Base-by-base conservation (phyloP, 2,329 filamentous ascomycete species). In the Penicillium hordei region DNA sequence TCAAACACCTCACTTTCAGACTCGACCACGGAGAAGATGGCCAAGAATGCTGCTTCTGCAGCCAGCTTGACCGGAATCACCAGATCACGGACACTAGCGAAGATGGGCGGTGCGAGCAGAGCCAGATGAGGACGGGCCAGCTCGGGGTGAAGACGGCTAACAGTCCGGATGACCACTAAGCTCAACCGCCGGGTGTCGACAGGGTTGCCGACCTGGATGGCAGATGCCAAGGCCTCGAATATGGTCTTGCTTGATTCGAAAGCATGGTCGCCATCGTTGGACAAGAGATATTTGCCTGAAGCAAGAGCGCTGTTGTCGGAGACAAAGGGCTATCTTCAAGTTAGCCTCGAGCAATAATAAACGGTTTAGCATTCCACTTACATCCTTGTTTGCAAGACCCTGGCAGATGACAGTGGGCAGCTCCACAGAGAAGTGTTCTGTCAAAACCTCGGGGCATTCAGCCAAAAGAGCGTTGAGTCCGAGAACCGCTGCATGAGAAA, bases 31-130 rank as follows among this genome's bases (percentile, higher is more conserved):
- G 86, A 87, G 79, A 99, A 97, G 5, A 97, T 82, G 49, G 91
- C 86, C 55, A 99, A 83, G 76, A 99, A 97, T 0, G 93, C 92
- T 13, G 93, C 93, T 77, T 99, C 94, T 1, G 94, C 93, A 0
- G 93, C 89, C 29, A 99, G 82, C 77, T 99, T 99, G 71, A 99
- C 89, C 0, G 95, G 95, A 61, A 99, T 97, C 6, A 97, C 87
- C 10, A 87, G 82, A 73, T 99, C 94, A 58, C 95, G 87, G 29
- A 99, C 94, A 52, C 90, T 89, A 42, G 90, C 87, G 74, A 99
- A 99, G 44, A 97, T 84, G 1, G 92, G 87, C 1, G 89, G 88
- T 1, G 90, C 88, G n/a, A 99, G 83, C 3, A 91, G 77, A 10
- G 86, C 78, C 48, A 97, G 82, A 72, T 97, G 92, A 15, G 93